Percentiles rank a stretch among this genome's conserved stretches.
These are phyloP conservation scores for Citrus medica DNA, from an alignment of 345 rosid species.

Conservation along the genomic window DNA sequence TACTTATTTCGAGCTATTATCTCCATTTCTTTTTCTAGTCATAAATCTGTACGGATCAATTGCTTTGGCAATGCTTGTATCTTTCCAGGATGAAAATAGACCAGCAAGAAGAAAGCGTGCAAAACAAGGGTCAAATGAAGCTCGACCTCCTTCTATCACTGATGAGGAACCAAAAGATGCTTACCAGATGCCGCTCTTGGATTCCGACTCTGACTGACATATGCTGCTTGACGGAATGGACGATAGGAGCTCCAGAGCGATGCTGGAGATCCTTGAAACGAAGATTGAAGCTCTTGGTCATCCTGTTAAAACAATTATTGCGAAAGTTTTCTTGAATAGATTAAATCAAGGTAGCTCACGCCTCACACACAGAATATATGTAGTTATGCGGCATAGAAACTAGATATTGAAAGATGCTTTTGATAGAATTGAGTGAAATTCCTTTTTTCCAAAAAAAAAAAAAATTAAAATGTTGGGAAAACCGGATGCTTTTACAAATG, in stretches of 20 bases:
- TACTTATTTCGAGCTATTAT: not conserved
- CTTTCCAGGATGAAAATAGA: slow-evolving; percentile 45
- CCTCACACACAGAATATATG: no score
- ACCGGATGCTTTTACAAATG: no score
- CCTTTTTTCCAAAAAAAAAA: no score
- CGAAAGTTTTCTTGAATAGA: not conserved
- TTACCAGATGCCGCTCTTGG: slow-evolving; percentile 58
- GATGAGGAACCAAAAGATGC: slow-evolving; percentile 71
- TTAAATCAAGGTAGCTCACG: no score
- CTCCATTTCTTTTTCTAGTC: not conserved
- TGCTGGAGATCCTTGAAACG: not conserved
- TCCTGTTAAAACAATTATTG: not conserved
- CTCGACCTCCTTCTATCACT: slow-evolving; percentile 59
- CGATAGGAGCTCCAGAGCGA: not conserved
- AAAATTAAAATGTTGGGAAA: no score
- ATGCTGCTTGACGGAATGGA: not conserved
- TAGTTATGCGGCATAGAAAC: no score
- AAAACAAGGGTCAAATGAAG: slow-evolving; percentile 31
- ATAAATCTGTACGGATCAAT: not conserved
- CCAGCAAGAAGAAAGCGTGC: slow-evolving; percentile 23
- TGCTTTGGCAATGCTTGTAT: not conserved
- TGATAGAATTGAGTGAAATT: no score
- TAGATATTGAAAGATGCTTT: no score
- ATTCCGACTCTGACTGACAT: slow-evolving; percentile 58
- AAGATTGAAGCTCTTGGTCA: no score